Base-by-base conservation (phyloP, 208 protist species). In the Polymyxa betae region DNA sequence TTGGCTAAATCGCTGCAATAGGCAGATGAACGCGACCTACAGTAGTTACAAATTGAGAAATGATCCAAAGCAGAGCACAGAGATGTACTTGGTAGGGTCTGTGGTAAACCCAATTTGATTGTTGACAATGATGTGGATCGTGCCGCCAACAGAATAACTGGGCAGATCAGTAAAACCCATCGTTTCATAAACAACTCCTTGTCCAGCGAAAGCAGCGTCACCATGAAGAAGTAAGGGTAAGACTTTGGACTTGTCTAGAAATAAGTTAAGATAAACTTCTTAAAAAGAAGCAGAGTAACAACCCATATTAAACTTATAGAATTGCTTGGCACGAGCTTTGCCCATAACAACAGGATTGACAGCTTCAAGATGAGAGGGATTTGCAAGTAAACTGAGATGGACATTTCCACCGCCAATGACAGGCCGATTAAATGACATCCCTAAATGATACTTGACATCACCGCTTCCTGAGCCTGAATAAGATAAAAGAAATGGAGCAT, bases 391-490 rank as follows among this genome's bases (percentile, higher is more conserved):
- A 90, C 98, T 98, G 1, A 98, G 94, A 94, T 97, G 91, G 91
- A 99, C 95, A 60, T 93, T 91, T 49, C 97, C 97, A 52, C 96
- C 95, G 91, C 92, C 94, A 0, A 38, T 40, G 38, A 94, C 93
- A 29, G 64, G 77, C 10, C 98, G 90, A 44, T 95, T 92, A 45
- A 94, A 92, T 43, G 92, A 96, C 54, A 94, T 96, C 89, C 98
- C 98, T 20, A 99, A 95, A 93, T 99, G 98, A 94, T 99, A 99
- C 94, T 99, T 99, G 12, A 99, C 98, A 90, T 99, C 98, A 44
- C 90, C 90, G 38, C 45, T 91, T 5, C 88, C 89, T 91, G 52
- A 5, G 35, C 72, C 5, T 82, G 40, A 40, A 38, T 1, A 45
- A 16, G 16, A 77, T 66, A 32, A 38, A 32, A 5, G 32, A 89